Evolutionary conservation across 75 land plant species (phyloP), one percentile per base, ranked within the genome.

Genomic region (Adiantum capillusveneris): DNA sequence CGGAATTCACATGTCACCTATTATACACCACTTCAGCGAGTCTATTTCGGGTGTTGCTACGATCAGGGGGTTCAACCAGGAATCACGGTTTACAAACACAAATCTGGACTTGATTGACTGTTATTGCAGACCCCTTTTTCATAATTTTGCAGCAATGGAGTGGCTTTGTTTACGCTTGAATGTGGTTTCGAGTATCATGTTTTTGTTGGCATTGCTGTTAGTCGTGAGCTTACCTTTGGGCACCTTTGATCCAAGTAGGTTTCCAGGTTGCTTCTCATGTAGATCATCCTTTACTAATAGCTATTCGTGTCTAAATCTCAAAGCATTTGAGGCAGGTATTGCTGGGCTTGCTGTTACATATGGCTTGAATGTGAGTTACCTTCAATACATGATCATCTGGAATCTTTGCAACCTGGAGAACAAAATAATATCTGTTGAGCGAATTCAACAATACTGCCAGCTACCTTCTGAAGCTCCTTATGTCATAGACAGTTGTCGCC

Each of bases 11-110:
- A 81, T 70, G 71, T 79, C 86, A 56, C 94, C 96, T 28, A 72
- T 87, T 26, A 59, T 90, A 24, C 88, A 90, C 55, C 88, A 90
- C 44, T 76, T 84, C 41, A 75, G 82, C 1, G 85, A 90, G 72
- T 62, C 93, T 0, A 42, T 90, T 0, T 9, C 73, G 1, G 93
- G 93, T 28, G 77, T 80, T 6, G 44, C 85, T 28, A 87, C 82
- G 14, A 81, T 90, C 31, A 73, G 96, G 9, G 68, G 85, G 37
- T 90, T 90, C 61, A 65, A 67, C 55, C 81, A 87, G 29, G 84
- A 87, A 60, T 58, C 71, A 0, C 79, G 80, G 0, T 90, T 87
- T 65, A 51, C 60, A 42, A 27, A 22, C 19, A 75, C 44, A 44
- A 79, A 50, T 63, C 37, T 74, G 9, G 6, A 29, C 19, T 36